Evolutionary conservation across 2,329 filamentous ascomycete species (phyloP), one percentile per base, ranked within the genome.

Genomic region (Pseudocercospora fuligena): DNA sequence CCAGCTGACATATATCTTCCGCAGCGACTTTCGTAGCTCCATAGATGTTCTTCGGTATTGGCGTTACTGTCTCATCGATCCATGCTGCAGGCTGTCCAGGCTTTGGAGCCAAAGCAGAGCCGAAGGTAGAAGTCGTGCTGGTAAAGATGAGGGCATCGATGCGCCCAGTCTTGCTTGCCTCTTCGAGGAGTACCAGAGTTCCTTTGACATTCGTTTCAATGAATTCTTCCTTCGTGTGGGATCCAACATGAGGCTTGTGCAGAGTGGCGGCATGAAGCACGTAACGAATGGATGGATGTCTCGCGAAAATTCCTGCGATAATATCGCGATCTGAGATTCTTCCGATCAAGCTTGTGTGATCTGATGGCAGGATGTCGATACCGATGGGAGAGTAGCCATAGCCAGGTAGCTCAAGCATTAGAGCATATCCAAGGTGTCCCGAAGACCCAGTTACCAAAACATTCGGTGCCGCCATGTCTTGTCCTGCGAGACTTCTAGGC

Each of bases 21-120:
- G 83, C 83, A 1, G 82, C 81, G 16, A 79, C 75, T 59, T 85
- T 85, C 19, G 83, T 85, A 3, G 79, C 78, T 62, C 83, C 83
- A 68, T 61, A 75, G 43, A 70, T 72, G 56, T 72, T 72, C 64
- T 72, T 72, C 5, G 70, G 70, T 4, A 70, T 69, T 4, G 70
- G 70, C 3, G 63, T 54, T 5, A 70, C 69, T 12, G 11, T 36
- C 56, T 72, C 70, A 9, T 72, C 63, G 16, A 72, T 70, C 69
- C 70, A 72, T 23, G 67, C 70, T n/a, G 70, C 70, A 19, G 68
- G 70, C 51, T 70, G 66, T 3, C 66, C 68, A 23, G 63, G 58
- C n/a, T 65, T 61, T 8, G 70, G 69, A 11, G 68, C 60, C 11
- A 72, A 46, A 8, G 70, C 69, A 16, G 66, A 64, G 5, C 70